Evolutionary conservation across 306 rosid genomes (phyloP).

Genomic region (Lathyrus aphaca): DNA sequence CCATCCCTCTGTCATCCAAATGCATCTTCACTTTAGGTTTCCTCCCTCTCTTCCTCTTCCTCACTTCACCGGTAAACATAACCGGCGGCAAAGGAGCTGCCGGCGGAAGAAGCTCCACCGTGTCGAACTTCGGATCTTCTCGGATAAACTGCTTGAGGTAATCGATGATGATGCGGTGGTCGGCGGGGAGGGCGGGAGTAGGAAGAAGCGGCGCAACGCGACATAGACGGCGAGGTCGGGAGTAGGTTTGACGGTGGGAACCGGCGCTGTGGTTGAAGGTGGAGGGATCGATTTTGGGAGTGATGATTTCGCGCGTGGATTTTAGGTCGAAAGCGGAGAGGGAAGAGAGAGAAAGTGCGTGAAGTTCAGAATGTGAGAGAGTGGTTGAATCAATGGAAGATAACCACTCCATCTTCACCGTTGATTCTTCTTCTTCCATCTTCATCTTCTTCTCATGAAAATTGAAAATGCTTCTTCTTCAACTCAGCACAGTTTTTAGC

Average conservation of each 20-base stretch:
- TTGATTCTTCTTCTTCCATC: not conserved
- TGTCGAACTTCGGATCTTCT: slow-evolving; percentile 72
- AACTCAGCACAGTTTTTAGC: too few species aligned
- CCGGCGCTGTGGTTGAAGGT: slow-evolving; percentile 82
- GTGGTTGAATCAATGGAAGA: slow-evolving; percentile 52
- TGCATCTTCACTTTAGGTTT: slow-evolving; percentile 64
- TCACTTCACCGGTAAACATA: not conserved
- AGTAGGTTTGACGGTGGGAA: slow-evolving; percentile 81
- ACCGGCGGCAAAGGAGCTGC: not conserved
- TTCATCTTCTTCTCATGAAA: not conserved
- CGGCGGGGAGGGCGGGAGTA: slow-evolving; percentile 49
- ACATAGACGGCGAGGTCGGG: slow-evolving; percentile 64
- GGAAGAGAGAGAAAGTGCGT: slow-evolving; percentile 67
- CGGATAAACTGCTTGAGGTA: slow-evolving; percentile 60
- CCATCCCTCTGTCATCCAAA: slow-evolving; percentile 50
- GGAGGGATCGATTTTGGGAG: slow-evolving; percentile 70
- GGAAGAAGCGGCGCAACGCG: slow-evolving; percentile 62
- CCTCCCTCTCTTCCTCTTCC: slow-evolving; percentile 80
- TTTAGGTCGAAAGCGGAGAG: slow-evolving; percentile 39
- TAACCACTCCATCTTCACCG: slow-evolving; percentile 44
- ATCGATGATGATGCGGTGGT: slow-evolving; percentile 61
- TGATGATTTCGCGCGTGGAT: slow-evolving; percentile 41
- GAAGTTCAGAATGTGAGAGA: slow-evolving; percentile 78
- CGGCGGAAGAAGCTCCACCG: slow-evolving; percentile 43
- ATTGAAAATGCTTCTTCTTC: not conserved